phyloP scores from a whole-genome alignment of 345 rosid genomes.

The Syzygium grande region DNA sequence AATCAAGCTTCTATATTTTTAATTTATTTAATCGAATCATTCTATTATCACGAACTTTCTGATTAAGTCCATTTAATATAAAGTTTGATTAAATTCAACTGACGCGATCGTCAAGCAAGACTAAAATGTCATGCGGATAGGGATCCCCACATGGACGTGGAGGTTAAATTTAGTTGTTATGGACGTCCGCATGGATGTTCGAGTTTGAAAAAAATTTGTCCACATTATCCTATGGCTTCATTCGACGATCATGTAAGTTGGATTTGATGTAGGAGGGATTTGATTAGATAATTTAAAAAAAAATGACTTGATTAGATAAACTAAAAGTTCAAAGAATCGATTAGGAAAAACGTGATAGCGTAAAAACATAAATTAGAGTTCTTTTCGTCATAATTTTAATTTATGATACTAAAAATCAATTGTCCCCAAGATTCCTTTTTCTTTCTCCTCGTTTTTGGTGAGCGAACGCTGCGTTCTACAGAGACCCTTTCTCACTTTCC shows the following conservation, averaged over 20 bases:
- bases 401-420: not conserved
- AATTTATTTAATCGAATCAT: too few species aligned
- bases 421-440: not conserved
- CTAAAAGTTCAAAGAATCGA: not conserved
- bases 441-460: not conserved
- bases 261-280: not conserved
- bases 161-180: not conserved
- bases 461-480: not conserved
- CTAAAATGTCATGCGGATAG: not conserved
- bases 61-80: not conserved
- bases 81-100: not conserved
- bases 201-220: not conserved
- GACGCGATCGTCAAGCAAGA: fast-evolving
- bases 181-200: not conserved
- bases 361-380: not conserved
- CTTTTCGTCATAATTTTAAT: not conserved
- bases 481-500: too few species aligned
- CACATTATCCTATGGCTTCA: not conserved
- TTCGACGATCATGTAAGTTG: not conserved
- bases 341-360: too few species aligned
- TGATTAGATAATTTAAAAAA: too few species aligned
- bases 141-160: fast-evolving
- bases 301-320: too few species aligned
- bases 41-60: not conserved
- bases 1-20: too few species aligned